A percentile compares a stretch with the other conserved stretches of the same genome.
Conservation (phyloP, 2,329 filamentous ascomycete genomes). For the Cryphonectria radicalis region DNA sequence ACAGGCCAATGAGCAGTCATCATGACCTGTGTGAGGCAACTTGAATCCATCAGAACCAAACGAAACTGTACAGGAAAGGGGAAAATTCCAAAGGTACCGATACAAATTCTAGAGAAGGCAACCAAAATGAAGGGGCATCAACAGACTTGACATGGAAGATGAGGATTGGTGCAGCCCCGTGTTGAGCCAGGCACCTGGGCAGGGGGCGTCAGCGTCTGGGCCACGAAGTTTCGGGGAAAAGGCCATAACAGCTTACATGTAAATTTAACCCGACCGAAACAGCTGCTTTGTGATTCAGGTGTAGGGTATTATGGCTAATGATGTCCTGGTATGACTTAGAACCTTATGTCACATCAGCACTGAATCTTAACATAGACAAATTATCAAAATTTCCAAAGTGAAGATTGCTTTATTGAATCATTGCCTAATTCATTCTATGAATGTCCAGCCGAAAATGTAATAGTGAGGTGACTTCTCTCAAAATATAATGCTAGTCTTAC, state of each 20-base stretch:
- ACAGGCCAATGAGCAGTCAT: not conserved
- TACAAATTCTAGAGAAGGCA: not conserved
- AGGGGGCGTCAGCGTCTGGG: not conserved
- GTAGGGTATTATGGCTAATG: too few species aligned
- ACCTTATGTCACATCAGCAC: too few species aligned
- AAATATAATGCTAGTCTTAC: too few species aligned
- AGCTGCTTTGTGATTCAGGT: not conserved
- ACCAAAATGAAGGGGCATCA: not conserved
- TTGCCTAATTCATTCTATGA: too few species aligned
- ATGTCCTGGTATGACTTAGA: too few species aligned
- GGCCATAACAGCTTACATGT: not conserved
- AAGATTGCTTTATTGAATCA: too few species aligned
- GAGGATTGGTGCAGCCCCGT: not conserved
- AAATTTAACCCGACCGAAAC: not conserved
- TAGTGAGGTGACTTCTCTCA: too few species aligned
- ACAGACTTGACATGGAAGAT: not conserved
- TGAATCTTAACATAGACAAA: too few species aligned
- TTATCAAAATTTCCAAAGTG: too few species aligned
- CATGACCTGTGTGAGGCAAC: not conserved
- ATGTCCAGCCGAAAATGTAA: too few species aligned
- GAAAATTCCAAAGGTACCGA: not conserved
- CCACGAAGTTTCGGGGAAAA: not conserved
- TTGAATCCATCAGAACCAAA: too few species aligned
- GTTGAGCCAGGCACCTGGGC: not conserved
- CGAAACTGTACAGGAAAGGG: not conserved